Evolutionary conservation across 2,329 filamentous ascomycete species (phyloP), one percentile per base, ranked within the genome.

Genomic region (Botryosphaeria dothidea): DNA sequence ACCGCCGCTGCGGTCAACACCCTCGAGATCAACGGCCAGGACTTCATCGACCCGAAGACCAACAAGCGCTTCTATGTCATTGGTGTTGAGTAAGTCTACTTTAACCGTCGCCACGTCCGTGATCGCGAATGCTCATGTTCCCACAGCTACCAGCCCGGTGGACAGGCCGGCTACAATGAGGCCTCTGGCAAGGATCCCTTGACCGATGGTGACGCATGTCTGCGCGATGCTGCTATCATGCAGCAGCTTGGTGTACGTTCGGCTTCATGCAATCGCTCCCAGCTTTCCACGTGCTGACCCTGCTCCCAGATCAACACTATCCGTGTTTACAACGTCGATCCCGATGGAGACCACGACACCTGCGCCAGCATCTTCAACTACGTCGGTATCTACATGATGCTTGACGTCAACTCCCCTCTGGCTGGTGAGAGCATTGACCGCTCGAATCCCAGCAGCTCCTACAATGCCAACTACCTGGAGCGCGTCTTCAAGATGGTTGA

Each of bases 331-430:
- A 88, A 88, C 73, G 76, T 89, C 67, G 82, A 86, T 67, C 85
- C 86, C 19, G 77, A 78, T 2, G 74, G 85, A 65, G 84, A 88
- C 75, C 87, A 89, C 76, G 84, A 87, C 68, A 78, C 84, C 66
- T 89, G 87, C 72, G 85, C 83, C 66, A 85, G 82, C 66, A 88
- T 88, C 76, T 89, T 89, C 83, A 88, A 89, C 71, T 82, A 82
- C 2, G 86, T 85, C 31, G 87, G 87, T 62, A 89, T 90, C 72
- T 89, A 90, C 78, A 82, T 89, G 80, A 80, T 89, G 62, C 77
- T 89, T 51, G 87, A 90, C 68, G 87, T 90, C 74, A 90, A 89
- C 78, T 86, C 84, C 23, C 86, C 87, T 3, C 74, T 87, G 17
- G 74, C 77, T 6, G 83, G 84, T 51, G 81, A 87, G 68, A 84